These are phyloP conservation scores for Waitea zeae DNA, from an alignment of 1,284 basidiomycete species.

Conservation along the genomic window DNA sequence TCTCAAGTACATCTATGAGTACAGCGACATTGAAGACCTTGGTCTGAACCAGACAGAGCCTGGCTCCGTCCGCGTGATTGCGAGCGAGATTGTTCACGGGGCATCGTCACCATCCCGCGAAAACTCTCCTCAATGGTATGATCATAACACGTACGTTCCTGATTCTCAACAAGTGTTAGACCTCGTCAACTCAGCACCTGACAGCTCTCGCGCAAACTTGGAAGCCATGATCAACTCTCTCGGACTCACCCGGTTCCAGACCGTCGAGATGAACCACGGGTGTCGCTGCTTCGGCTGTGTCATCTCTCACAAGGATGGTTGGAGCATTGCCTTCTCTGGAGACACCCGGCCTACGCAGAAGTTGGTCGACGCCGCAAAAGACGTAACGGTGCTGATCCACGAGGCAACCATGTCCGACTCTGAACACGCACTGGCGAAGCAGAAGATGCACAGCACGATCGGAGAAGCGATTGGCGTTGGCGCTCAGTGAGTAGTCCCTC, in stretches of 20 bases:
- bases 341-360: constrained; percentile 72
- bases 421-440: constrained; percentile 22
- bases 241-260: constrained; percentile 34
- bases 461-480: constrained; percentile 76
- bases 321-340: constrained; percentile 81
- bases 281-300: constrained; percentile 57
- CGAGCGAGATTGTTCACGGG: not conserved
- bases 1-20: constrained; percentile 48
- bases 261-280: constrained; percentile 61
- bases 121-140: not conserved
- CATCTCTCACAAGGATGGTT: constrained; percentile 52
- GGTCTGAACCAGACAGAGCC: constrained; percentile 26
- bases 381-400: constrained; percentile 78
- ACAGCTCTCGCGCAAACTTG: constrained; percentile 21
- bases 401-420: constrained; percentile 75
- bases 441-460: constrained; percentile 48
- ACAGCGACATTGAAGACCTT: constrained; percentile 46
- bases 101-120: not conserved
- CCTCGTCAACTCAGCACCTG: constrained; percentile 1
- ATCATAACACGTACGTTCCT: not conserved
- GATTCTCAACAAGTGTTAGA: not conserved
- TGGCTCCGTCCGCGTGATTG: not conserved
- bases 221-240: constrained; percentile 28
- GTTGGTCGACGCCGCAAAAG: constrained; percentile 48
- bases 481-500: constrained; percentile 25